phyloP scores from a whole-genome alignment of 805 yeast species.

The Candida sithepensis region DNA sequence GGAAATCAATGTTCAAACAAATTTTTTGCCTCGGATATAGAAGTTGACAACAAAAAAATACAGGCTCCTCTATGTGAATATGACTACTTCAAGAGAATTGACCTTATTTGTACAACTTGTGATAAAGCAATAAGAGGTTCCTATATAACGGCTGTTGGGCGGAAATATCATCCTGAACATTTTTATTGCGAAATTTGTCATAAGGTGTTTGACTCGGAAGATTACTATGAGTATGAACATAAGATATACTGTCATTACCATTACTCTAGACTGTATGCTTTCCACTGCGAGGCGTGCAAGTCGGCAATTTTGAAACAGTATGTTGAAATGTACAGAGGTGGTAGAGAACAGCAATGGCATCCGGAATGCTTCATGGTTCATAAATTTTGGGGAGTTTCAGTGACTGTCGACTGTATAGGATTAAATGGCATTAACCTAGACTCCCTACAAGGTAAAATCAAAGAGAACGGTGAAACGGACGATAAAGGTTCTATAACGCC shows the following conservation, averaged over 20 bases:
- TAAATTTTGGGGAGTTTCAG: conserved; percentile 90
- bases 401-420: conserved; percentile 60
- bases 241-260: conserved; percentile 88
- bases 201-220: conserved; percentile 86
- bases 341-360: conserved; percentile 95
- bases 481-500: conserved; percentile 35
- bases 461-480: conserved; percentile 7
- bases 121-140: conserved; percentile 85
- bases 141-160: conserved; percentile 89
- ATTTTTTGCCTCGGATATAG: conserved; percentile 75
- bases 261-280: conserved; percentile 81
- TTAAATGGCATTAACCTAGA: conserved; percentile 25
- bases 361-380: conserved; percentile 98
- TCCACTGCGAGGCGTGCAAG: conserved; percentile 89
- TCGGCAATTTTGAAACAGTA: conserved; percentile 91
- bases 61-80: conserved; percentile 78
- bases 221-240: conserved; percentile 83
- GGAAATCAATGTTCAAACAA: conserved; percentile 75
- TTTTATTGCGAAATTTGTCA: conserved; percentile 88
- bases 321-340: conserved; percentile 88
- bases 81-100: conserved; percentile 83
- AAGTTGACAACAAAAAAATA: conserved; percentile 31
- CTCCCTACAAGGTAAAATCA: conserved; percentile 1
- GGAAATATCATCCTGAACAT: conserved; percentile 91
- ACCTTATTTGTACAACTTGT: conserved; percentile 84